Evolutionary conservation across 371 early-diverging fungal genomes (phyloP).

Genomic region (Mucor ambiguus): DNA sequence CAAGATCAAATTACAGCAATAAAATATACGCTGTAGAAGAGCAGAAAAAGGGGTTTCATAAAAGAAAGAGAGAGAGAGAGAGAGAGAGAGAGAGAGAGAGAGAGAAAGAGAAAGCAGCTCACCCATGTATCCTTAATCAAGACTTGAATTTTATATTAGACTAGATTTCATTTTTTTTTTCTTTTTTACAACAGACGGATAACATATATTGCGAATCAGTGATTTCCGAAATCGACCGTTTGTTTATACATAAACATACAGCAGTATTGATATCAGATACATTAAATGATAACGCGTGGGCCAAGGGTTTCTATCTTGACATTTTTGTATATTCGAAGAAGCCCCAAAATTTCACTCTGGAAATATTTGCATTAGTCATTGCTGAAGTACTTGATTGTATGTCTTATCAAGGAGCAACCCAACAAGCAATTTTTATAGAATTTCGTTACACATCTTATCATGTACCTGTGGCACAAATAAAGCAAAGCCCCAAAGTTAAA

Average conservation of each 20-base stretch:
- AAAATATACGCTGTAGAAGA: neutral
- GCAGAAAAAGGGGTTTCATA: too few relatives aligned
- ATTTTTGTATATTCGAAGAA: neutral
- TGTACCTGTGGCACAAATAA: neutral
- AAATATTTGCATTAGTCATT: neutral
- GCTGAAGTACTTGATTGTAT: neutral
- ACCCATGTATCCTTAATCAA: neutral
- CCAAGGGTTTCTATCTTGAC: neutral
- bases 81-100: neutral
- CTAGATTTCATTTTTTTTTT: neutral
- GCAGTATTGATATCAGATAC: neutral
- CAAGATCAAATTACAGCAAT: neutral
- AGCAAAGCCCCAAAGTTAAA: neutral
- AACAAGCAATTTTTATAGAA: neutral
- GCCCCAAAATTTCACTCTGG: neutral
- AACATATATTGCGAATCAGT: neutral
- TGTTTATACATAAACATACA: neutral
- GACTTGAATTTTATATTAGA: neutral
- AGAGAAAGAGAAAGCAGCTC: neutral
- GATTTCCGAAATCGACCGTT: neutral
- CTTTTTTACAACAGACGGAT: constrained; percentile 1
- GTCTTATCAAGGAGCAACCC: neutral
- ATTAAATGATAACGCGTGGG: neutral
- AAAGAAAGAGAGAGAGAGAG: neutral
- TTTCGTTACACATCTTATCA: neutral